Evolutionary conservation across 2,329 filamentous ascomycete genomes (phyloP), one percentile per base, ranked within the genome.

Genomic region (Aspergillus sp.): DNA sequence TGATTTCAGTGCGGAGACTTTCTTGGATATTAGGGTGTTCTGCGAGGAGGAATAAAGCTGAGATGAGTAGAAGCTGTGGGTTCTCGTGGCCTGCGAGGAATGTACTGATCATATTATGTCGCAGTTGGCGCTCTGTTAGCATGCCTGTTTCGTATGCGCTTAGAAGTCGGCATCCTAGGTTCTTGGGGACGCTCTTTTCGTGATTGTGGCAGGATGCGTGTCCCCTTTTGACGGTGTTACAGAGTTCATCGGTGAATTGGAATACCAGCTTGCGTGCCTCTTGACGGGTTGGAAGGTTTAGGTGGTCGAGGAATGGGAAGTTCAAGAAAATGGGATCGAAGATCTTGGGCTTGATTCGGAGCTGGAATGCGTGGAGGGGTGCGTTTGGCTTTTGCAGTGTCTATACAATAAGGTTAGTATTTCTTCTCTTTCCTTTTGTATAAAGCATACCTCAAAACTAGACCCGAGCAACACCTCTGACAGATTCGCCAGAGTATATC

Each of bases 41-140:
- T 2, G 68, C 73, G 15, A 75, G 58, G 24, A 73, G 54, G 46
- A 73, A 75, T 9, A 76, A 33, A 11, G 59, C 64, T 7, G 68
- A 74, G 8, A 64, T 66, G 45, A 75, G 62, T 9, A 68, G 60
- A 39, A 70, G 57, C 59, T 76, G 73, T 1, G 73, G 69, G 54
- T 77, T 77, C 60, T 77, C 75, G 40, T 77, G 74, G 2, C 72
- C 72, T 0, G 75, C 73, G 24, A 77, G 66, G 49, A 74, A 76
- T 3, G 68, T 52, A 6, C 75, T 68, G 11, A 70, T 73, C 37
- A 73, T 50, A 46, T 77, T 77, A 51, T 75, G 70, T 9, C 70
- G 67, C 39, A 75, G 68, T 34, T 76, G 70, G 54, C 69, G 67
- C 51, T 73, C 68, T 17, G 65, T 67, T 13, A 66, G 58, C n/a